These are phyloP conservation scores for Fusarium protoensiforme DNA, from an alignment of 2,329 filamentous ascomycete species.

Conservation along the genomic window DNA sequence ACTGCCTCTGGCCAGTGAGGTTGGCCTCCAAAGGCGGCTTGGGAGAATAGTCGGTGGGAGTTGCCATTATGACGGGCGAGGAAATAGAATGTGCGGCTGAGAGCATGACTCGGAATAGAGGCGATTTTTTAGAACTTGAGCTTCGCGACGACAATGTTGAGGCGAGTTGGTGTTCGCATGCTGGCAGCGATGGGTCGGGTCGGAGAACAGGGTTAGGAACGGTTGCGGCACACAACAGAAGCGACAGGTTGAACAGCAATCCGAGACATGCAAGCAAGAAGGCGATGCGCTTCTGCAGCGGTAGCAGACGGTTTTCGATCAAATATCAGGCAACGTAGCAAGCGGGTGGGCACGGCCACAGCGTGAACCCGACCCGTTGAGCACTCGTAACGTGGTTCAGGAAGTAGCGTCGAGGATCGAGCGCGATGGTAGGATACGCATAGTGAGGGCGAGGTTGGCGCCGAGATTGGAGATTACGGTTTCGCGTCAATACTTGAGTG, in stretches of 20 bases:
- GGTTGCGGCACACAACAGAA: slow-evolving; percentile 34
- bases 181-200: slow-evolving; percentile 35
- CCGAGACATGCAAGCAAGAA: slow-evolving; percentile 40
- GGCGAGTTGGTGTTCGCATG: slow-evolving; percentile 37
- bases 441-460: slow-evolving; percentile 30
- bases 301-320: slow-evolving; percentile 16
- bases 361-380: slow-evolving; percentile 32
- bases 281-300: slow-evolving; percentile 24
- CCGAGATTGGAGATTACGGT: slow-evolving; percentile 1
- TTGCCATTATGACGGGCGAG: slow-evolving; percentile 49
- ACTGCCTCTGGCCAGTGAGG: slow-evolving; percentile 50
- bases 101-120: slow-evolving; percentile 40
- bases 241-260: slow-evolving; percentile 26
- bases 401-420: slow-evolving; percentile 33
- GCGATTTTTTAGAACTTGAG: slow-evolving; percentile 25
- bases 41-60: slow-evolving; percentile 43
- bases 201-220: slow-evolving; percentile 24
- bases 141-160: slow-evolving; percentile 38
- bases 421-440: slow-evolving; percentile 32
- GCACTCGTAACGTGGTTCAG: slow-evolving; percentile 33
- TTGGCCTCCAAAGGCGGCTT: slow-evolving; percentile 41
- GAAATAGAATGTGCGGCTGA: slow-evolving; percentile 40
- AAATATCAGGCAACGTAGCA: slow-evolving; percentile 10
- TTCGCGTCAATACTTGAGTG: slow-evolving; percentile 6
- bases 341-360: slow-evolving; percentile 23